Conservation (phyloP, 1,284 basidiomycete species). For the Tylopilus sp. region DNA sequence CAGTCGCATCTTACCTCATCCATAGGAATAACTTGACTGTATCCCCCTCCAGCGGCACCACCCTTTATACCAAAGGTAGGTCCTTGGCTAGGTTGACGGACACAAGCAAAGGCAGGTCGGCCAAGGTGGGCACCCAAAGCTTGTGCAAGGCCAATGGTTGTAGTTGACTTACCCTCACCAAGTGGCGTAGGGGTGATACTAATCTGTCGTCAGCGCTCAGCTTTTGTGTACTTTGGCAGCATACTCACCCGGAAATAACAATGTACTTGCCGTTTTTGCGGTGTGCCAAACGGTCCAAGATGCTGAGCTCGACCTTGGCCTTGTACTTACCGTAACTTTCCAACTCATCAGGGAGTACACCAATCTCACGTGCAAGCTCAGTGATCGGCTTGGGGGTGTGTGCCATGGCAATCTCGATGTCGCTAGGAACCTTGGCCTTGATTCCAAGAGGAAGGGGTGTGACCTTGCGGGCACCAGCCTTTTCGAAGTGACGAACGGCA, state of each 20-base stretch:
- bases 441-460: constrained; percentile 77
- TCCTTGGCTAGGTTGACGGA: constrained; percentile 98
- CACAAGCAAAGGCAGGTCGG: constrained; percentile 93
- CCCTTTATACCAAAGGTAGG: constrained; percentile 99
- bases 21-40: constrained; percentile 99
- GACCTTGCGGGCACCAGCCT: constrained; percentile 60
- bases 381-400: constrained; percentile 90
- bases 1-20: constrained; percentile 68
- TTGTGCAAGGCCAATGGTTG: constrained; percentile 95
- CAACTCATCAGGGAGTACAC: constrained; percentile 80
- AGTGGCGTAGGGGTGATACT: constrained; percentile 97
- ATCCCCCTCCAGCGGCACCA: constrained; percentile 96
- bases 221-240: background rate
- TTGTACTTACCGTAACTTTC: constrained; percentile 96
- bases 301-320: constrained; percentile 91
- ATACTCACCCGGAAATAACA: constrained; percentile 80
- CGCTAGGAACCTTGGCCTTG: constrained; percentile 83
- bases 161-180: constrained; percentile 98
- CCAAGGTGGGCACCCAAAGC: constrained; percentile 93
- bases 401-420: constrained; percentile 95
- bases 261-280: constrained; percentile 96
- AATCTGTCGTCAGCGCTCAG: background rate
- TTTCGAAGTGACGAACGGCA: constrained; percentile 77
- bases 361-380: constrained; percentile 85
- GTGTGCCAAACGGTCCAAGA: constrained; percentile 81